These are phyloP conservation scores for Phytophthora rubi DNA, from an alignment of 352 stramenopile species.

Conservation along the genomic window DNA sequence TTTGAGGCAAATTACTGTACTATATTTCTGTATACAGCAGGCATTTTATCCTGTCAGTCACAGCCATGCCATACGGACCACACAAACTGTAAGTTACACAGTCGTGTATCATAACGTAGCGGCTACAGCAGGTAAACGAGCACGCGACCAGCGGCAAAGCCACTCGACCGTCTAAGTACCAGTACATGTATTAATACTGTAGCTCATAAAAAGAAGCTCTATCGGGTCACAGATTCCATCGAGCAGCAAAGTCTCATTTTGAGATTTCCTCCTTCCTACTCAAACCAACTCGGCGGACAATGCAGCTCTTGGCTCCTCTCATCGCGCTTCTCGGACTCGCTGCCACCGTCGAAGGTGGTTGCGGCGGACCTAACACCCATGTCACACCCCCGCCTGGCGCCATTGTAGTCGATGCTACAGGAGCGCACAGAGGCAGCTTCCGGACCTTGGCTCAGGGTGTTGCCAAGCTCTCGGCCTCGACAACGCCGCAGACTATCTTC, in stretches of 20 bases:
- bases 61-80: too few species aligned
- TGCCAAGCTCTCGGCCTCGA: neutral
- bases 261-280: neutral
- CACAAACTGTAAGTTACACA: too few species aligned
- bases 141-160: too few species aligned
- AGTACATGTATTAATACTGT: too few species aligned
- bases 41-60: too few species aligned
- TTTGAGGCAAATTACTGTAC: too few species aligned
- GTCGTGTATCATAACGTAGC: too few species aligned
- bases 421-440: neutral
- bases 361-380: neutral
- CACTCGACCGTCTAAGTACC: too few species aligned
- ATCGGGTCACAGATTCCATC: neutral
- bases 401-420: neutral
- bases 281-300: neutral
- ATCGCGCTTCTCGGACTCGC: neutral
- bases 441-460: neutral
- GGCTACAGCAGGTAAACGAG: too few species aligned
- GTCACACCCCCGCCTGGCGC: neutral
- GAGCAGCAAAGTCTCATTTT: neutral
- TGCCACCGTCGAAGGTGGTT: neutral
- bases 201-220: too few species aligned
- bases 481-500: neutral
- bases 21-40: too few species aligned
- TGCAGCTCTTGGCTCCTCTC: conserved; percentile 1